Conservation (phyloP, 2,329 filamentous ascomycete species). For the Penicillium hesseltinei region DNA sequence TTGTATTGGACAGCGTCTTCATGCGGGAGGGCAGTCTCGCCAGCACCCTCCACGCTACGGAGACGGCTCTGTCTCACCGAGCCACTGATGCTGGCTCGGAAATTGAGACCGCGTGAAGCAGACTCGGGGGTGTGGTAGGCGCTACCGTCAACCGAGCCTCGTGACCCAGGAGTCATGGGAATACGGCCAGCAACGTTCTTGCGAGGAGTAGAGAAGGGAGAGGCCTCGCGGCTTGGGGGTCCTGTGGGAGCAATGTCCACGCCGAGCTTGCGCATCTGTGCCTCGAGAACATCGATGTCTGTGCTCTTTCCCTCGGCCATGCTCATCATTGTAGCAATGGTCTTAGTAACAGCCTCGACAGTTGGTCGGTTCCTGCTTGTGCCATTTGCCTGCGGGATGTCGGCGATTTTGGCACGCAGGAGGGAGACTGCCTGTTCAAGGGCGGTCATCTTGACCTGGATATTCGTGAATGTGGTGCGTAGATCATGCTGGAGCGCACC, state of each 20-base stretch:
- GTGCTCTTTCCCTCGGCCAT: constrained; percentile 90
- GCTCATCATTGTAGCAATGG: constrained; percentile 85
- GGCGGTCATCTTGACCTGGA: constrained; percentile 72
- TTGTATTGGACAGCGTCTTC: constrained; percentile 38
- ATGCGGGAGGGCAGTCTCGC: constrained; percentile 24
- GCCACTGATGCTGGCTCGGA: constrained; percentile 37
- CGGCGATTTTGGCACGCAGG: constrained; percentile 73
- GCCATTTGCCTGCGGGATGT: constrained; percentile 52
- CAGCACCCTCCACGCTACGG: constrained; percentile 30
- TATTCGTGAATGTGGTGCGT: constrained; percentile 68
- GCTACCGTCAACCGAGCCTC: constrained; percentile 36
- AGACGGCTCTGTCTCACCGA: constrained; percentile 34
- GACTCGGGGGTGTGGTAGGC: constrained; percentile 46
- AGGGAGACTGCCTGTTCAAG: constrained; percentile 77
- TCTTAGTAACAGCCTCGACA: constrained; percentile 86
- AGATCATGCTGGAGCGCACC: constrained; percentile 79
- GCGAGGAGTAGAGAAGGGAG: constrained; percentile 39
- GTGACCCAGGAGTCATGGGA: constrained; percentile 41
- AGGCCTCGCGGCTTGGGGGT: constrained; percentile 35
- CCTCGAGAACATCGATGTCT: constrained; percentile 86
- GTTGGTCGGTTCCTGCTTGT: constrained; percentile 63
- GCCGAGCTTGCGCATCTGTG: constrained; percentile 73
- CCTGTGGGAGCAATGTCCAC: constrained; percentile 39
- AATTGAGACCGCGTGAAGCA: constrained; percentile 30
- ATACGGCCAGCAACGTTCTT: constrained; percentile 30